Conservation (phyloP, 495 filamentous ascomycete genomes). For the Recurvomyces mirabilis region DNA sequence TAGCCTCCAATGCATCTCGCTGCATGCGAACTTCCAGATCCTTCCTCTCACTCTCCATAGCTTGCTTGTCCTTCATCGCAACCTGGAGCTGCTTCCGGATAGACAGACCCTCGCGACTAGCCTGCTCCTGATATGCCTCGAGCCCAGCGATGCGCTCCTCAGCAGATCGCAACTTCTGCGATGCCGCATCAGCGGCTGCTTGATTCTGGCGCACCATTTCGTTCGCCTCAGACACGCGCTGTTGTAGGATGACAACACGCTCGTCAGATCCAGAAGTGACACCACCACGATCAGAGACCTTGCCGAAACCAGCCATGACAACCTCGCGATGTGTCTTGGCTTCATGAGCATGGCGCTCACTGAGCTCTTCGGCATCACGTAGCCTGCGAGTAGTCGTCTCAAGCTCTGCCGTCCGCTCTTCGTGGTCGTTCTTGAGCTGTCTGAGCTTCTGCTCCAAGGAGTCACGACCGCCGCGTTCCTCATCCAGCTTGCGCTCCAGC, state of each 20-base stretch:
- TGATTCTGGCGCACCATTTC: conserved; percentile 75
- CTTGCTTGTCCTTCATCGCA: conserved; percentile 67
- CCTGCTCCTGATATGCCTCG: conserved; percentile 93
- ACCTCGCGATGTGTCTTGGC: conserved; percentile 76
- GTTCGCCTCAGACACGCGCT: conserved; percentile 67
- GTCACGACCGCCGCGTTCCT: conserved; percentile 68
- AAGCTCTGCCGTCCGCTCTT: conserved; percentile 70
- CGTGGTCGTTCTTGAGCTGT: conserved; percentile 74
- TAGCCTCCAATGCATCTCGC: conserved; percentile 75
- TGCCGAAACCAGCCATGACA: conserved; percentile 72
- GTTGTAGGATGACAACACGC: conserved; percentile 64
- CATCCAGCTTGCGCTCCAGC: conserved; percentile 72
- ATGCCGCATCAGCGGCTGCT: conserved; percentile 74
- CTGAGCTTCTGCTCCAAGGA: conserved; percentile 66
- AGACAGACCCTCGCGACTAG: conserved; percentile 79
- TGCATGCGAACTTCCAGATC: conserved; percentile 71
- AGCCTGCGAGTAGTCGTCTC: conserved; percentile 62
- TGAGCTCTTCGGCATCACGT: conserved; percentile 78
- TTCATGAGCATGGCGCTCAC: conserved; percentile 78
- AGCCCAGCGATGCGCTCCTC: conserved; percentile 94
- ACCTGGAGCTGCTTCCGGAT: conserved; percentile 81
- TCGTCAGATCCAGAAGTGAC: conserved; percentile 50
- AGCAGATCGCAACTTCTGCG: conserved; percentile 79
- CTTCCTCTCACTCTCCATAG: conserved; percentile 59
- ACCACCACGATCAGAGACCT: conserved; percentile 43